phyloP scores from a whole-genome alignment of 371 early-diverging fungal species.

The Mortierella sp. region DNA sequence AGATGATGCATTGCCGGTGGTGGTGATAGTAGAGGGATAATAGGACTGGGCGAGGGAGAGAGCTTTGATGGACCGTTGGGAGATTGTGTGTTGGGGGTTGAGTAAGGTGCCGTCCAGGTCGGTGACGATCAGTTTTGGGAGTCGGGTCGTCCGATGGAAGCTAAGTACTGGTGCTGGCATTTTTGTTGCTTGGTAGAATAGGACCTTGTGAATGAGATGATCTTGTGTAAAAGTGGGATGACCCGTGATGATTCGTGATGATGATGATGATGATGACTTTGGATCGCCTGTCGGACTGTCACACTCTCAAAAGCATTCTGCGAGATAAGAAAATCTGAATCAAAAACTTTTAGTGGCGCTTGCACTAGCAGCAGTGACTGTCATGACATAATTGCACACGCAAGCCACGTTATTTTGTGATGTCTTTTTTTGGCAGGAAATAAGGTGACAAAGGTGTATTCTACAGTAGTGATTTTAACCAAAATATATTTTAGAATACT shows the following conservation, averaged over 20 bases:
- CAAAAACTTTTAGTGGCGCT: background rate
- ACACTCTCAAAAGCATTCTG: background rate
- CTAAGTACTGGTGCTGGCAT: conserved; percentile 9
- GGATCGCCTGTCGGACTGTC: background rate
- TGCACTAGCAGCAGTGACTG: background rate
- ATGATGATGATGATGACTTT: background rate
- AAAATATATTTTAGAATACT: no score
- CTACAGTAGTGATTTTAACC: no score
- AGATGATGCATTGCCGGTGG: background rate
- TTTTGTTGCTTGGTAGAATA: background rate
- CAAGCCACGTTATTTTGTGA: no score
- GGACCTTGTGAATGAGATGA: background rate
- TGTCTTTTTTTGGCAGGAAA: no score
- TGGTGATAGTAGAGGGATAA: background rate
- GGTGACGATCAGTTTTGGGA: conserved; percentile 40
- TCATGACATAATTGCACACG: no score
- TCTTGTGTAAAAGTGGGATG: background rate
- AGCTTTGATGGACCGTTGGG: conserved; percentile 24
- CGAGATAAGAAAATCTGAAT: background rate
- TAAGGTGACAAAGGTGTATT: no score
- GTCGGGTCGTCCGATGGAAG: conserved; percentile 27
- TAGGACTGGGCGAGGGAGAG: conserved; percentile 26
- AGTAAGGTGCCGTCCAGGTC: conserved; percentile 54
- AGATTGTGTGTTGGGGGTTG: conserved; percentile 36
- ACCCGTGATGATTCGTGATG: background rate